These are phyloP conservation scores for Diacronema lutheri DNA, from an alignment of 78 protist species.

Conservation along the genomic window DNA sequence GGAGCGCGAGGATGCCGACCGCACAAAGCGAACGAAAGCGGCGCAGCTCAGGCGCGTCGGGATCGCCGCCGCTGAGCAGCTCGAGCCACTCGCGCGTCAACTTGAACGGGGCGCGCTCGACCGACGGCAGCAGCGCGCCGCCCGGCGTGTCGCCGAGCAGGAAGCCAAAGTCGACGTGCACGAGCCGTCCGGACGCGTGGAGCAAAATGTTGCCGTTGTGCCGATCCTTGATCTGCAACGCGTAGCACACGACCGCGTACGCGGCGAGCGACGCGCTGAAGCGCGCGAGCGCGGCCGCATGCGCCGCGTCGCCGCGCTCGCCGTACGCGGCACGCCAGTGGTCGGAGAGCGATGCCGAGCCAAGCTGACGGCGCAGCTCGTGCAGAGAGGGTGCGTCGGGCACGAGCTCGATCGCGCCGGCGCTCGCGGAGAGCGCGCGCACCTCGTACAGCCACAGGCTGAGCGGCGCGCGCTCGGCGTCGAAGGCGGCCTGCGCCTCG, in stretches of 20 bases:
- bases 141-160: background rate
- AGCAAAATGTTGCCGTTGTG: constrained; percentile 11
- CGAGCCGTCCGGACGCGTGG: background rate
- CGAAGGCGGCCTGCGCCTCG: too few relatives aligned
- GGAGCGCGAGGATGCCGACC: too few relatives aligned
- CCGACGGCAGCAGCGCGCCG: too few relatives aligned
- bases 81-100: background rate
- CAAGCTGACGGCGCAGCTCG: background rate
- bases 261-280: constrained; percentile 4
- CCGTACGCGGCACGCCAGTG: too few relatives aligned
- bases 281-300: background rate
- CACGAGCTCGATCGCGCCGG: background rate
- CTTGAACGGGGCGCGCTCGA: too few relatives aligned
- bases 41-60: too few relatives aligned
- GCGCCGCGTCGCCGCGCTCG: too few relatives aligned
- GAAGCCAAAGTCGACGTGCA: background rate
- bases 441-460: background rate
- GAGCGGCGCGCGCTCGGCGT: background rate
- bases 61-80: background rate
- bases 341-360: too few relatives aligned
- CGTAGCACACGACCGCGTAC: background rate
- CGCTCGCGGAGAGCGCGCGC: background rate
- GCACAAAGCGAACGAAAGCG: too few relatives aligned
- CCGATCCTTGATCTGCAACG: background rate
- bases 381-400: background rate